Conservation (phyloP, 1,284 basidiomycete species). For the Bjerkandera adusta region DNA sequence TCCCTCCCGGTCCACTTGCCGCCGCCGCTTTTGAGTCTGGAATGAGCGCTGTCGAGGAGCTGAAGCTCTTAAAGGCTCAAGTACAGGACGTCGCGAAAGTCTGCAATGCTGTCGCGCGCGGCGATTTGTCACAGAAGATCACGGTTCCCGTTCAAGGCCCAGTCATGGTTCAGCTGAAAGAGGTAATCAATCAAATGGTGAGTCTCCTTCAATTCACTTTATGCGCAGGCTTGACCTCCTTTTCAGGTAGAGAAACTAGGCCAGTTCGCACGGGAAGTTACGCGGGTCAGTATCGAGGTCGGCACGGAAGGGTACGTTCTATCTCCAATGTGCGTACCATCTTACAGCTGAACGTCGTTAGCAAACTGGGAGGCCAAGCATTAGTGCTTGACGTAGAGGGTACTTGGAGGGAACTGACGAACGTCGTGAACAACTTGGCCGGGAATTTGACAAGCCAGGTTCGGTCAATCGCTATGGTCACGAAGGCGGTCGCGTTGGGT, state of each 20-base stretch:
- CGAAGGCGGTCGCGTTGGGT: conserved; percentile 96
- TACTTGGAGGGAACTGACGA: conserved; percentile 89
- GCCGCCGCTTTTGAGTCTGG: conserved; percentile 62
- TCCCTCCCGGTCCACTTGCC: conserved; percentile 55
- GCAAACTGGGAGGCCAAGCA: conserved; percentile 90
- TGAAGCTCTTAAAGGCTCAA: conserved; percentile 82
- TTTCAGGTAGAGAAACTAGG: conserved; percentile 70
- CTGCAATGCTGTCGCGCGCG: conserved; percentile 93
- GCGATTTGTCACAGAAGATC: conserved; percentile 95
- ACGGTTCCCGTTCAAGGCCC: conserved; percentile 95
- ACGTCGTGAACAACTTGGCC: conserved; percentile 90
- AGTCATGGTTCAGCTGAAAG: conserved; percentile 97
- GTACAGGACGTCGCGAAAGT: conserved; percentile 91
- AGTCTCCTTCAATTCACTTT: conserved; percentile 17
- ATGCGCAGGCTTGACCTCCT: conserved; percentile 12
- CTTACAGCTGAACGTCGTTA: neutral
- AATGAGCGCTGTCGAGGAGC: conserved; percentile 74
- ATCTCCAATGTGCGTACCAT: conserved; percentile 10
- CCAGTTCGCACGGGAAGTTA: conserved; percentile 83
- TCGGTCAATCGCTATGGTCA: conserved; percentile 91
- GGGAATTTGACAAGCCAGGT: conserved; percentile 95
- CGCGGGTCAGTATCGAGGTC: conserved; percentile 88
- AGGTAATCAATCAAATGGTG: conserved; percentile 98
- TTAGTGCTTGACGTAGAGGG: conserved; percentile 92
- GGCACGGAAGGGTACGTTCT: conserved; percentile 76